Conservation (phyloP, 192 early-diverging fungal species). For the Rhizoclosmatium sp. region DNA sequence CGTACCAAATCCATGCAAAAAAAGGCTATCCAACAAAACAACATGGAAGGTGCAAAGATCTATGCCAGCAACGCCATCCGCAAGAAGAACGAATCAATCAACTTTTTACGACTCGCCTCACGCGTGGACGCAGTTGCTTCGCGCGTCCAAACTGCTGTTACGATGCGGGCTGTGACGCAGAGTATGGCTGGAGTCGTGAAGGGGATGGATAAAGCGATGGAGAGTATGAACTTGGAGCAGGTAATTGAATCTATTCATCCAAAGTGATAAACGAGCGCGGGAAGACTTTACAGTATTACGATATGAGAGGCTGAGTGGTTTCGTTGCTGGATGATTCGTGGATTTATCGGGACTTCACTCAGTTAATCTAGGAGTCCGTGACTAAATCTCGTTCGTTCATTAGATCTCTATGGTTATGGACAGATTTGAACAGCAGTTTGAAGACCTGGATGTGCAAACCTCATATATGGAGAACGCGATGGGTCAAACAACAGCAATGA, state of each 20-base stretch:
- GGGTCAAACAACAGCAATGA: conserved; percentile 82
- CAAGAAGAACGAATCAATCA: conserved; percentile 94
- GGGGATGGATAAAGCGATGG: conserved; percentile 94
- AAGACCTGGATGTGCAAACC: conserved; percentile 97
- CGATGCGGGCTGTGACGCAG: conserved; percentile 85
- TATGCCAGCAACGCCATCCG: conserved; percentile 96
- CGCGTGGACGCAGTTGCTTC: conserved; percentile 92
- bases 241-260: conserved; percentile 41
- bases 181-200: conserved; percentile 90
- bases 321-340: too few species aligned
- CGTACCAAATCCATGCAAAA: not conserved
- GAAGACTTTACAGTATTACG: too few species aligned
- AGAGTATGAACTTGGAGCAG: conserved; percentile 95
- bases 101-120: conserved; percentile 85
- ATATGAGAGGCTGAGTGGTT: too few species aligned
- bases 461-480: conserved; percentile 96
- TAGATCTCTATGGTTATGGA: conserved; percentile 98
- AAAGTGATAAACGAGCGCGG: too few species aligned
- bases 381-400: not conserved
- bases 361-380: too few species aligned
- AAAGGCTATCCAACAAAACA: conserved; percentile 90
- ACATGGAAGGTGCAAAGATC: conserved; percentile 92
- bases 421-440: conserved; percentile 95
- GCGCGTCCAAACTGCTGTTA: conserved; percentile 92
- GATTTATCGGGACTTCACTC: too few species aligned